phyloP scores from a whole-genome alignment of 2,329 filamentous ascomycete species.

The Fusarium sp. region DNA sequence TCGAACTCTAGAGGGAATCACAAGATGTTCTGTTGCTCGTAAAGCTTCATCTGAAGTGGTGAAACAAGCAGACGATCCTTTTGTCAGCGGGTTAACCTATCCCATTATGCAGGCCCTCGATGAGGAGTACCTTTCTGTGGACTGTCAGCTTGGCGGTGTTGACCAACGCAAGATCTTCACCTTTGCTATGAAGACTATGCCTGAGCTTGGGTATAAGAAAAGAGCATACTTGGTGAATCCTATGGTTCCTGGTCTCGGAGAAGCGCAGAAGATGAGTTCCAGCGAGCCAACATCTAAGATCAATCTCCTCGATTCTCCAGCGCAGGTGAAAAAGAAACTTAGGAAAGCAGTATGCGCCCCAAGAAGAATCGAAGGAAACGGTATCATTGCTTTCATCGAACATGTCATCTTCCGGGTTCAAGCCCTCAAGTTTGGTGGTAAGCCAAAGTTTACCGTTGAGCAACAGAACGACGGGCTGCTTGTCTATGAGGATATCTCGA shows the following conservation, averaged over 20 bases:
- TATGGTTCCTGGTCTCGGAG: neutral
- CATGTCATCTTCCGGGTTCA: neutral
- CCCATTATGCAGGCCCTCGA: neutral
- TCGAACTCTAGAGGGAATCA: neutral
- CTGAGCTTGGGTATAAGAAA: neutral
- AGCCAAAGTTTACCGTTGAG: neutral
- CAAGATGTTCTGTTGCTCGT: fast-evolving
- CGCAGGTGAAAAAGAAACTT: neutral
- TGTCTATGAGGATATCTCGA: neutral
- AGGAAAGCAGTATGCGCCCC: neutral
- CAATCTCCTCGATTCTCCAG: fast-evolving
- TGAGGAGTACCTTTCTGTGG: neutral
- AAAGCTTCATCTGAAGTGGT: slow-evolving; percentile 1
- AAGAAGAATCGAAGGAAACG: neutral
- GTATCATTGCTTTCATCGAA: neutral
- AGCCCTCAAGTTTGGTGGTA: neutral
- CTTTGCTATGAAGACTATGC: neutral
- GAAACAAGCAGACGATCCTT: neutral
- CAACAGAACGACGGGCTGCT: fast-evolving
- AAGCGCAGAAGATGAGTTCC: slow-evolving; percentile 14
- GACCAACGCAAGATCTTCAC: slow-evolving; percentile 8
- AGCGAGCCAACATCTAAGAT: slow-evolving; percentile 9
- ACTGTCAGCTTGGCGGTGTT: neutral
- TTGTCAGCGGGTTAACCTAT: neutral
- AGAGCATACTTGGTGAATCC: slow-evolving; percentile 6